phyloP scores from a whole-genome alignment of 345 rosid genomes.

The Firmiana major region DNA sequence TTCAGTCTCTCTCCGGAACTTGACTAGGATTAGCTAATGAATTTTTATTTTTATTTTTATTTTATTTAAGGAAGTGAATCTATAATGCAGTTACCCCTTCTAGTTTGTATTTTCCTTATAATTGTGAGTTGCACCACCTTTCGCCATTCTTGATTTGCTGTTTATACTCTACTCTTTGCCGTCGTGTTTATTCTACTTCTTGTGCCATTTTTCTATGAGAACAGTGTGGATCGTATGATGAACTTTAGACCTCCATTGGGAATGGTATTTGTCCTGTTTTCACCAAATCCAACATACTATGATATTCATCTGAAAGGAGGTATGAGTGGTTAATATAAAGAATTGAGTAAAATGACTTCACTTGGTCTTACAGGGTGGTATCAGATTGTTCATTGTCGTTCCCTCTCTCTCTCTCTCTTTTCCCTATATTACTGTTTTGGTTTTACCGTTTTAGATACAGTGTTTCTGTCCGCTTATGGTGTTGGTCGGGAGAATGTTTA shows the following conservation, averaged over 20 bases:
- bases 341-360: neutral
- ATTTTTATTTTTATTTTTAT: no score
- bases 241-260: neutral
- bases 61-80: neutral
- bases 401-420: neutral
- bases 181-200: neutral
- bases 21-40: neutral
- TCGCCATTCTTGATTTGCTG: neutral
- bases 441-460: neutral
- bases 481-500: neutral
- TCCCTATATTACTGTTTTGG: neutral
- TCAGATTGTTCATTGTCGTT: neutral
- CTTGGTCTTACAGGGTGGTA: neutral
- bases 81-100: neutral
- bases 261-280: neutral
- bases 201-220: neutral
- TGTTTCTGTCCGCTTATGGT: constrained; percentile 21
- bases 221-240: neutral
- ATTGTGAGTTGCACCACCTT: neutral
- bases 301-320: neutral
- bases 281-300: no score
- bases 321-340: neutral
- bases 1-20: neutral
- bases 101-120: neutral
- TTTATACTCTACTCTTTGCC: neutral